Evolutionary conservation across 306 rosid genomes (phyloP).

Genomic region (Prunus mira): DNA sequence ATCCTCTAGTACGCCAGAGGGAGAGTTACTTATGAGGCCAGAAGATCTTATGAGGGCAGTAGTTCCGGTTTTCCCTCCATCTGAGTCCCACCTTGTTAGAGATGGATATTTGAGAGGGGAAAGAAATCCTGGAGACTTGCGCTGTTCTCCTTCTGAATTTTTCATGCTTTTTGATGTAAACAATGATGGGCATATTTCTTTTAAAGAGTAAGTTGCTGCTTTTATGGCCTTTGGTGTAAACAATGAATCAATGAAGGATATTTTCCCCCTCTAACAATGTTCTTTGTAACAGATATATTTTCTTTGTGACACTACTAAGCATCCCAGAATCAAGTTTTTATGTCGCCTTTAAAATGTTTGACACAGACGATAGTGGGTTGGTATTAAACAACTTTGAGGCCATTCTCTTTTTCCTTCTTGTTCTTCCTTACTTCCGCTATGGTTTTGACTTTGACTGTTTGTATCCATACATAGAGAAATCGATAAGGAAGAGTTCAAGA

Average conservation of each 20-base stretch:
- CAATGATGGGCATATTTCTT: constrained; percentile 70
- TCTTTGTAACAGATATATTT: constrained; percentile 68
- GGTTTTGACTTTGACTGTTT: constrained; percentile 6
- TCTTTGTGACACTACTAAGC: constrained; percentile 82
- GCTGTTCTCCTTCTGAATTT: constrained; percentile 63
- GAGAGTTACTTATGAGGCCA: constrained; percentile 76
- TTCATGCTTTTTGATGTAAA: constrained; percentile 89
- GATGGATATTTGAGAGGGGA: constrained; percentile 86
- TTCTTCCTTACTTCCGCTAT: not conserved
- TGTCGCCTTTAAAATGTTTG: constrained; percentile 84
- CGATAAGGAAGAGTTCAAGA: constrained; percentile 83
- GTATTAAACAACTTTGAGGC: constrained; percentile 30
- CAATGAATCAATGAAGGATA: not conserved
- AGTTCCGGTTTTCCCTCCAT: constrained; percentile 95
- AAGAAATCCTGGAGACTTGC: constrained; percentile 75
- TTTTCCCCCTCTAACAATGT: constrained; percentile 3
- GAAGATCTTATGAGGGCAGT: constrained; percentile 92
- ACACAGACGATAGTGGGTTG: constrained; percentile 64
- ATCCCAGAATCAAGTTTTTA: constrained; percentile 82
- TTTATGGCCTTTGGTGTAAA: not conserved
- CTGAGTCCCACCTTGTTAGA: constrained; percentile 89
- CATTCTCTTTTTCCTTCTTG: not conserved
- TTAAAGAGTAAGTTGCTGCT: constrained; percentile 67
- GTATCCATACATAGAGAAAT: constrained; percentile 46
- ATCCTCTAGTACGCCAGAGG: constrained; percentile 53